These are phyloP conservation scores for Phytopythium cucurbitacearum DNA, from an alignment of 352 stramenopile genomes.

Conservation along the genomic window DNA sequence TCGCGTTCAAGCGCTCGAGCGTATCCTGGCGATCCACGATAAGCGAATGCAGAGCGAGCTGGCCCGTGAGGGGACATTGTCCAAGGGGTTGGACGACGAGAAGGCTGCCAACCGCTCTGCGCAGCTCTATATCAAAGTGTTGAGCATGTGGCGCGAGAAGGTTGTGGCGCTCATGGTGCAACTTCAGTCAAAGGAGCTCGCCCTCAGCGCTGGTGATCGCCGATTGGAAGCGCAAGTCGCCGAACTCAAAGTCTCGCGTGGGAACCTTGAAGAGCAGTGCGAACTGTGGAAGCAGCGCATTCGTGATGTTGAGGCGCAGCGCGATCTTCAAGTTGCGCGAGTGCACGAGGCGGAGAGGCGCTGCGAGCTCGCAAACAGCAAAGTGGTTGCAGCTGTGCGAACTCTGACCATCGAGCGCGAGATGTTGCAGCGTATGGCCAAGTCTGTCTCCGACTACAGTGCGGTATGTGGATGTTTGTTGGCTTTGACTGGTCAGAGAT, in stretches of 20 bases:
- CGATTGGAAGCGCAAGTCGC: slow-evolving; percentile 7
- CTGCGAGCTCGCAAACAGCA: slow-evolving; percentile 24
- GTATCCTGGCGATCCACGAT: slow-evolving; percentile 59
- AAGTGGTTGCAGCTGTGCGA: slow-evolving; percentile 41
- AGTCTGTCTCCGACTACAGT: slow-evolving; percentile 39
- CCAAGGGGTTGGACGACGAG: not conserved
- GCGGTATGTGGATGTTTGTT: slow-evolving; percentile 15
- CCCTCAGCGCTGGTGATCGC: slow-evolving; percentile 5
- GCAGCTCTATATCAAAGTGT: slow-evolving; percentile 25
- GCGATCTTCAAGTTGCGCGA: slow-evolving; percentile 43
- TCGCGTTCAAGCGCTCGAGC: slow-evolving; percentile 47
- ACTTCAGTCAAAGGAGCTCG: slow-evolving; percentile 31
- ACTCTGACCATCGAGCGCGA: slow-evolving; percentile 45
- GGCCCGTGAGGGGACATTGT: slow-evolving; percentile 14
- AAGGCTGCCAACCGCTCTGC: slow-evolving; percentile 10
- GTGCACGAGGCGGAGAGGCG: slow-evolving; percentile 20
- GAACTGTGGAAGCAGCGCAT: slow-evolving; percentile 52
- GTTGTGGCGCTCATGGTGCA: slow-evolving; percentile 58
- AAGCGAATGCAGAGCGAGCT: slow-evolving; percentile 34
- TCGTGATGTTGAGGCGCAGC: slow-evolving; percentile 52
- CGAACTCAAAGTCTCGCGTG: slow-evolving; percentile 9
- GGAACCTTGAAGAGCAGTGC: slow-evolving; percentile 19
- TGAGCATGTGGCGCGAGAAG: slow-evolving; percentile 55
- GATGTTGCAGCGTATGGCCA: slow-evolving; percentile 35
- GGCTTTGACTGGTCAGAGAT: not conserved